Percentiles rank a stretch among this genome's conserved stretches.
Evolutionary conservation across 441 rosid species (phyloP).

Genomic region (Pelargonium exstipulatum): DNA sequence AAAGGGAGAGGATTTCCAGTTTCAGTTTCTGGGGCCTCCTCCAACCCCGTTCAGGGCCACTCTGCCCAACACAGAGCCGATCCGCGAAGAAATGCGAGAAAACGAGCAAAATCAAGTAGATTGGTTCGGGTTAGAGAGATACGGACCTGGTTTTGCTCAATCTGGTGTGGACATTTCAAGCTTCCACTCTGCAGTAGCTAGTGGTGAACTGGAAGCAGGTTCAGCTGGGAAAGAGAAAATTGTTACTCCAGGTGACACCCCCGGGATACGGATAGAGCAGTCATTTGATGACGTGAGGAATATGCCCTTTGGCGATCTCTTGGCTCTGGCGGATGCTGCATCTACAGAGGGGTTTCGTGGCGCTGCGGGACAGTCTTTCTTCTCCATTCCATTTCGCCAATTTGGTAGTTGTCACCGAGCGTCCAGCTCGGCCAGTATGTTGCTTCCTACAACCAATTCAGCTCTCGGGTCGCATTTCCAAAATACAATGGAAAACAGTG

Average conservation of each 20-base stretch:
- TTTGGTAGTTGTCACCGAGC: not conserved
- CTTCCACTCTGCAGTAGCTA: constrained; percentile 9
- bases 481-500: constrained; percentile 18
- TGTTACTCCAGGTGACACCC: not conserved
- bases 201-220: constrained; percentile 10
- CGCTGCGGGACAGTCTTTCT: not conserved
- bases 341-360: constrained; percentile 9
- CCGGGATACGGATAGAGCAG: constrained; percentile 20
- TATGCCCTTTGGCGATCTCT: constrained; percentile 39
- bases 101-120: constrained; percentile 22
- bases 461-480: constrained; percentile 1
- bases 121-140: constrained; percentile 27
- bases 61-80: constrained; percentile 26
- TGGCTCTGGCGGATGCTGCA: constrained; percentile 57
- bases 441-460: constrained; percentile 7
- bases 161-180: constrained; percentile 14
- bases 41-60: constrained; percentile 39
- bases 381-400: constrained; percentile 13
- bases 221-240: constrained; percentile 4
- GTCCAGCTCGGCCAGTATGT: not conserved
- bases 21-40: constrained; percentile 41
- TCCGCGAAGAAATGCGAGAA: constrained; percentile 26
- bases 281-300: constrained; percentile 20
- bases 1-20: constrained; percentile 21
- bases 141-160: constrained; percentile 26